A percentile compares a stretch with the other conserved stretches of the same genome.
These are phyloP conservation scores for Trametes punicea DNA, from an alignment of 768 basidiomycete genomes.

Conservation along the genomic window DNA sequence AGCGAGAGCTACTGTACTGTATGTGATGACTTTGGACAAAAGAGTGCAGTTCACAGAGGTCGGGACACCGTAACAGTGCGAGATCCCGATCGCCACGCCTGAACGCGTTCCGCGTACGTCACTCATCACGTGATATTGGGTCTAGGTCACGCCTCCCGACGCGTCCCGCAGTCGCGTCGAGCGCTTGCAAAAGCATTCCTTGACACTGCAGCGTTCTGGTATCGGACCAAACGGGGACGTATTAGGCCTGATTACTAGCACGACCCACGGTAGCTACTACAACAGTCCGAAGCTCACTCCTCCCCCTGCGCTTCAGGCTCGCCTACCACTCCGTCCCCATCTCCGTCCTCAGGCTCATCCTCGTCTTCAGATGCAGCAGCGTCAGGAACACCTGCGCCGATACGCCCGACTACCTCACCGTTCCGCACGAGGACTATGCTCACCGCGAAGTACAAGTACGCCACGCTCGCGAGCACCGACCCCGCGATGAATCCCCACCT, in stretches of 20 bases:
- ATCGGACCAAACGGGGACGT: too few species aligned
- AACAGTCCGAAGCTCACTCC: too few species aligned
- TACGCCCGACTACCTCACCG: neutral
- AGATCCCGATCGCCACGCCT: neutral
- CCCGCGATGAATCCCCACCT: conserved; percentile 53
- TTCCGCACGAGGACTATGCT: conserved; percentile 5
- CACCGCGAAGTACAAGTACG: conserved; percentile 30
- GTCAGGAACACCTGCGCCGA: neutral
- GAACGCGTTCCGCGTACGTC: neutral
- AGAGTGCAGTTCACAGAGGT: too few species aligned
- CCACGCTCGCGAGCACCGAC: conserved; percentile 39
- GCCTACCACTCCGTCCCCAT: neutral
- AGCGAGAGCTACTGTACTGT: neutral
- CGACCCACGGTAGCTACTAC: too few species aligned
- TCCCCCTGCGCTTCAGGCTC: neutral
- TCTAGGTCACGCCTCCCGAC: neutral
- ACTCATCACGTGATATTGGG: neutral
- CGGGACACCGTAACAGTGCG: too few species aligned
- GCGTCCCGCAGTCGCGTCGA: neutral
- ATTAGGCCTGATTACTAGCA: too few species aligned
- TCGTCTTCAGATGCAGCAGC: neutral
- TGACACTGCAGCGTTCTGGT: too few species aligned
- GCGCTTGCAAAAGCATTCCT: too few species aligned
- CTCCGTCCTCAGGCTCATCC: neutral
- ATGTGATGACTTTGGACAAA: too few species aligned